These are phyloP conservation scores for Verticillium alfalfae DNA, from an alignment of 2,329 filamentous ascomycete genomes.

Conservation along the genomic window DNA sequence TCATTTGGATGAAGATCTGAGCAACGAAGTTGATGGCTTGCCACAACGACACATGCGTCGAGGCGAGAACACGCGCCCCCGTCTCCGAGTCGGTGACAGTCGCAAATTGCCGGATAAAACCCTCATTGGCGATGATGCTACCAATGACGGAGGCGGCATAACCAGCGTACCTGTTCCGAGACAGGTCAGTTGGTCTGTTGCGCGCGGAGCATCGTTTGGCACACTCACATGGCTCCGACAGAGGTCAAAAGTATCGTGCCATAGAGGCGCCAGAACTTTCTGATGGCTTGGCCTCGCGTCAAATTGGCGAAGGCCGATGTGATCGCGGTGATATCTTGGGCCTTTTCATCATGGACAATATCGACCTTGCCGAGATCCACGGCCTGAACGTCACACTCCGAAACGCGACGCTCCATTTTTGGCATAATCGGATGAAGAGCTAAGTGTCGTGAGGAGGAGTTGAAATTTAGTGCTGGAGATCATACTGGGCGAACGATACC, in stretches of 20 bases:
- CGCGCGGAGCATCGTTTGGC: no score
- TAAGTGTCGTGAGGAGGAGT: neutral
- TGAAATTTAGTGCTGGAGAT: neutral
- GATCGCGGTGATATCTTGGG: neutral
- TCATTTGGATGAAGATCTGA: conserved; percentile 1
- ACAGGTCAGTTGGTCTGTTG: neutral
- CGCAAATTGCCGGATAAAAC: conserved; percentile 5
- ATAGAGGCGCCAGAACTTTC: conserved; percentile 6
- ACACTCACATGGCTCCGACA: neutral
- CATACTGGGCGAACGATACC: neutral
- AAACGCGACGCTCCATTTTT: neutral
- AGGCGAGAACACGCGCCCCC: neutral
- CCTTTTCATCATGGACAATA: neutral
- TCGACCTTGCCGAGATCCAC: neutral
- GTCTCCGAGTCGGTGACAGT: conserved; percentile 1
- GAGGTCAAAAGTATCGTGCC: neutral
- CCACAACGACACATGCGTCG: conserved; percentile 1
- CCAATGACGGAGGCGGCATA: conserved; percentile 2
- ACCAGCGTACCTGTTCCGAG: neutral
- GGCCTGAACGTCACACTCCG: neutral
- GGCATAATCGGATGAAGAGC: neutral
- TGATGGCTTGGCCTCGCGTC: neutral
- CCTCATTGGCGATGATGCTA: conserved; percentile 3
- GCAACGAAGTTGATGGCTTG: conserved; percentile 1
- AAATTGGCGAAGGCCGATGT: conserved; percentile 3